phyloP scores from a whole-genome alignment of 495 filamentous ascomycete species.

The Rhizodiscina lignyota region DNA sequence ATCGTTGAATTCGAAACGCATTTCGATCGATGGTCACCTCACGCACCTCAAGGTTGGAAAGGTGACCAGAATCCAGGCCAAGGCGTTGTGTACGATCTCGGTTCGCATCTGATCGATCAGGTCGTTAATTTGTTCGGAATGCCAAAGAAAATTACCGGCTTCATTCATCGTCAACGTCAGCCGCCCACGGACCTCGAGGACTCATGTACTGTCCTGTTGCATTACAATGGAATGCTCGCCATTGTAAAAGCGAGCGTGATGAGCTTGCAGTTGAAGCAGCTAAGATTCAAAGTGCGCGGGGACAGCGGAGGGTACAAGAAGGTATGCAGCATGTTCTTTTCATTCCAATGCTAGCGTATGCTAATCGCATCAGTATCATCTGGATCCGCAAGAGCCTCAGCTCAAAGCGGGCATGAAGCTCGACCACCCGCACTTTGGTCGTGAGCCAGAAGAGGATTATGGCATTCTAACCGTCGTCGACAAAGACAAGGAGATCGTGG shows the following conservation, averaged over 20 bases:
- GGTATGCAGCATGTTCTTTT: too few relatives aligned
- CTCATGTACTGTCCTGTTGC: slow-evolving; percentile 49
- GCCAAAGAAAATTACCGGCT: slow-evolving; percentile 50
- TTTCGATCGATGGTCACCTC: slow-evolving; percentile 63
- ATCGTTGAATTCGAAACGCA: slow-evolving; percentile 71
- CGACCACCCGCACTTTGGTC: slow-evolving; percentile 46
- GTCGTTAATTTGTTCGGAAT: slow-evolving; percentile 61
- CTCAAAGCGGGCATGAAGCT: slow-evolving; percentile 52
- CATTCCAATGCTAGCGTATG: not conserved
- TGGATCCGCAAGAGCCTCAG: slow-evolving; percentile 74
- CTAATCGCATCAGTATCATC: slow-evolving; percentile 28
- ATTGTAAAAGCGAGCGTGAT: slow-evolving; percentile 55
- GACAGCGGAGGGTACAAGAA: slow-evolving; percentile 71
- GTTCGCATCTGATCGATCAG: slow-evolving; percentile 73
- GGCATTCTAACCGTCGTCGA: slow-evolving; percentile 28
- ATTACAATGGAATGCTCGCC: slow-evolving; percentile 45
- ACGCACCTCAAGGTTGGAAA: slow-evolving; percentile 8
- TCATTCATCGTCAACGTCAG: slow-evolving; percentile 48
- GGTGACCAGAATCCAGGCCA: slow-evolving; percentile 38
- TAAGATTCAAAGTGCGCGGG: slow-evolving; percentile 68
- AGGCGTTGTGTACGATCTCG: slow-evolving; percentile 67
- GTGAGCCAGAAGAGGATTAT: slow-evolving; percentile 39
- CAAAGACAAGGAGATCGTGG: slow-evolving; percentile 21
- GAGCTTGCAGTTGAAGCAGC: slow-evolving; percentile 51
- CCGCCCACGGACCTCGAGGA: slow-evolving; percentile 47